Evolutionary conservation across 257 asterid species (phyloP).

Genomic region (Petrea volubilis): DNA sequence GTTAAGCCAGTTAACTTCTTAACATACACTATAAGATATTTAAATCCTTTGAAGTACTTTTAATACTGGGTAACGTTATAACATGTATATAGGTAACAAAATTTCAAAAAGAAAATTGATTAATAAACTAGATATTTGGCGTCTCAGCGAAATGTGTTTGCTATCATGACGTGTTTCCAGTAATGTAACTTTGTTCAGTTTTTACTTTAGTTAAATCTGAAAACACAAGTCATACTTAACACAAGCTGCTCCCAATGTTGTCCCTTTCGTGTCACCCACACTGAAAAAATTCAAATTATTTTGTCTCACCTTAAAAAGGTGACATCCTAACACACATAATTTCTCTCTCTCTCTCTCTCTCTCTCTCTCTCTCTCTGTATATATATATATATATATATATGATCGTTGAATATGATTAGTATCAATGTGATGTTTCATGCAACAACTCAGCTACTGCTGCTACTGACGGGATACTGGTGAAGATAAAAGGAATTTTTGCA

Average conservation of each 20-base stretch:
- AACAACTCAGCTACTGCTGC: slow-evolving; percentile 7
- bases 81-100: too few species aligned
- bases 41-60: too few species aligned
- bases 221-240: slow-evolving; percentile 25
- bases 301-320: slow-evolving; percentile 39
- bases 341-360: neutral
- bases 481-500: slow-evolving; percentile 31
- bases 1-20: too few species aligned
- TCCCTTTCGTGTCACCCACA: slow-evolving; percentile 31
- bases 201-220: slow-evolving; percentile 3
- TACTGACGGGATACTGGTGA: slow-evolving; percentile 2
- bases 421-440: slow-evolving; percentile 35
- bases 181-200: too few species aligned
- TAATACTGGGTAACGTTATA: too few species aligned
- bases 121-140: too few species aligned
- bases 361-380: neutral
- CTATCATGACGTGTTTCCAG: too few species aligned
- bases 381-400: neutral
- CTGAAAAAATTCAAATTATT: slow-evolving; percentile 29
- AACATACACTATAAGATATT: too few species aligned
- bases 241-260: slow-evolving; percentile 21
- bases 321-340: slow-evolving; percentile 18
- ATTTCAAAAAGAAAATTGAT: too few species aligned
- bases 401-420: slow-evolving; percentile 18
- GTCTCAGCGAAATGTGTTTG: too few species aligned